Evolutionary conservation across 805 yeast genomes (phyloP).

Genomic region (Yarrowia sp.): DNA sequence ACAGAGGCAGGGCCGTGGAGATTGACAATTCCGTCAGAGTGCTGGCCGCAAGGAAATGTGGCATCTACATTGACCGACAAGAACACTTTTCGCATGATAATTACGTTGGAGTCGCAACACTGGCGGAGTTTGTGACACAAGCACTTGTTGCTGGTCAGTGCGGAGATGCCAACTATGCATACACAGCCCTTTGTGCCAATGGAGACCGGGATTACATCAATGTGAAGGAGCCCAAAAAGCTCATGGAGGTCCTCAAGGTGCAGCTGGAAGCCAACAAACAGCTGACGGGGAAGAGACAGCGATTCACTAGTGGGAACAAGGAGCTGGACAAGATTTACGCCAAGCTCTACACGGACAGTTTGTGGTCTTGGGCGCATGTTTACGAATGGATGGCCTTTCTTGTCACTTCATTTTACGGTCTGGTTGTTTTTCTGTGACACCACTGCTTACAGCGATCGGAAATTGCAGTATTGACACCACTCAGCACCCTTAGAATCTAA

Average conservation of each 20-base stretch:
- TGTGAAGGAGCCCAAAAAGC: neutral
- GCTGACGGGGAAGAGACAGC: neutral
- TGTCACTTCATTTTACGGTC: neutral
- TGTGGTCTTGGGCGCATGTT: neutral
- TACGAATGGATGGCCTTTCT: neutral
- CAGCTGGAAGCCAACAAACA: neutral
- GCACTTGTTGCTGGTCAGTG: neutral
- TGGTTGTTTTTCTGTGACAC: neutral
- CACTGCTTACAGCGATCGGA: no score
- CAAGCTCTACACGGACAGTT: neutral
- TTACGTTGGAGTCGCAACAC: neutral
- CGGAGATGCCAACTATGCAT: conserved; percentile 6
- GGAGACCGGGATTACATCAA: neutral
- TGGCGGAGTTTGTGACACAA: neutral
- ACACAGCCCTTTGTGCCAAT: neutral
- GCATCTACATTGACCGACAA: neutral
- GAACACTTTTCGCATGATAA: neutral
- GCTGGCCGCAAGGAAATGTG: neutral
- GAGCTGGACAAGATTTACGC: neutral
- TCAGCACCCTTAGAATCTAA: no score
- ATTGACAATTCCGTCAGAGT: neutral
- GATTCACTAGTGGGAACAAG: neutral
- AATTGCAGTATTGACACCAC: no score
- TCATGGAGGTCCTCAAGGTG: neutral
- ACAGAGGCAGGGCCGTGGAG: neutral